phyloP scores from a whole-genome alignment of 2,329 filamentous ascomycete species.

The Alternaria hordeiaustralica region DNA sequence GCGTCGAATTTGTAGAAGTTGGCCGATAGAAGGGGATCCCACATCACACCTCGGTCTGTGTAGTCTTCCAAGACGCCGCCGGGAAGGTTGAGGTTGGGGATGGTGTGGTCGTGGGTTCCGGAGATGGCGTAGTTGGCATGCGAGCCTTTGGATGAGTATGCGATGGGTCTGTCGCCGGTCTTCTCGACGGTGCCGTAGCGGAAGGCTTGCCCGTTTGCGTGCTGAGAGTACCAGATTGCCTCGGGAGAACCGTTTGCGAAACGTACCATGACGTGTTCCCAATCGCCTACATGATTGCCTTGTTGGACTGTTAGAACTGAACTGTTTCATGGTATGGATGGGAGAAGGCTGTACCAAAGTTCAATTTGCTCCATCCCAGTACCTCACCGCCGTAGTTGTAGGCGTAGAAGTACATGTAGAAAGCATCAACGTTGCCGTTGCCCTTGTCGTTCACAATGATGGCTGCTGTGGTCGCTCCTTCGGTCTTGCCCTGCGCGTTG shows the following conservation, averaged over 20 bases:
- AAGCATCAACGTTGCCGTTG: constrained; percentile 61
- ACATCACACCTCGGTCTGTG: constrained; percentile 61
- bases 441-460: constrained; percentile 67
- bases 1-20: constrained; percentile 63
- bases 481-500: constrained; percentile 57
- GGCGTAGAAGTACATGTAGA: constrained; percentile 69
- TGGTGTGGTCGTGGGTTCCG: constrained; percentile 68
- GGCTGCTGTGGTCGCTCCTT: constrained; percentile 56
- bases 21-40: constrained; percentile 65
- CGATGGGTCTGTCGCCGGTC: constrained; percentile 62
- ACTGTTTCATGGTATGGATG: not conserved
- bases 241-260: constrained; percentile 64
- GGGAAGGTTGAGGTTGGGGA: constrained; percentile 66
- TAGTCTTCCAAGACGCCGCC: constrained; percentile 60
- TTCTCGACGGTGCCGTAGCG: constrained; percentile 60
- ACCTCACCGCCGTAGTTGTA: constrained; percentile 63
- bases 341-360: constrained; percentile 50
- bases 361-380: constrained; percentile 45
- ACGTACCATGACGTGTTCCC: constrained; percentile 72
- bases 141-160: constrained; percentile 65
- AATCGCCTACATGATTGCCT: constrained; percentile 69
- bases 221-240: constrained; percentile 69
- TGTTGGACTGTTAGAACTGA: not conserved
- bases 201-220: constrained; percentile 68
- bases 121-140: constrained; percentile 69